Evolutionary conservation across 129 eudicot genomes (phyloP), one percentile per base, ranked within the genome.

Genomic region (Tagetes patula): DNA sequence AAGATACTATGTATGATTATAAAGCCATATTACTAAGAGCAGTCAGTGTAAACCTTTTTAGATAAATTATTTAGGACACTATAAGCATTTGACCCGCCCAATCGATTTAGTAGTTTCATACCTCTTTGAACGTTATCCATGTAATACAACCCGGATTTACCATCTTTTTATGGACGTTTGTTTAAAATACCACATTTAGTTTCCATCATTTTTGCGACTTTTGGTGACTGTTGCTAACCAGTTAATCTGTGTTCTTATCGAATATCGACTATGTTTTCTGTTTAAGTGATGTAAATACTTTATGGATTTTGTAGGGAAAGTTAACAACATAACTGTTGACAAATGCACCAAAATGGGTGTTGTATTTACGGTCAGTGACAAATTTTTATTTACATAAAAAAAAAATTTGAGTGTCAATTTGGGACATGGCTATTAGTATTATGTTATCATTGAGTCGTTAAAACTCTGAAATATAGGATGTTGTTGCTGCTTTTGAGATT

Each of bases 401-500:
- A 42, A 9, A 58, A 58, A 8, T 31, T 58, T 58, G 36, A 14
- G 67, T 12, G 67, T 61, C 36, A 33, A 36, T 61, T 12, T 5
- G 45, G 9, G 67, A 61, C 45, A 36, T 61, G 10, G n/a, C 34
- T 14, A 14, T 8, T 64, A 8, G 47, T 39, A 40, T 38, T 64
- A 64, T 38, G n/a, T 42, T 75, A 45, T 65, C 42, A 53, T 27
- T 72, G 46, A 70, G 55, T 47, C 61, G 61, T 43, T 60, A 60
- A 60, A 34, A 53, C 52, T 83, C 58, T 47, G 71, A 72, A 12
- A 10, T 54, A 63, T 83, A 94, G 99, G 99, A 86, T 45, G 99
- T 94, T 47, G 99, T 94, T 78, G 99, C 99, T 62, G 99, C 99
- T 77, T 94, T 96, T 81, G 99, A 94, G 88, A 73, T 88, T 83